Evolutionary conservation across 164 flowering plant genomes (phyloP).

Genomic region (Hamamelis virginiana): DNA sequence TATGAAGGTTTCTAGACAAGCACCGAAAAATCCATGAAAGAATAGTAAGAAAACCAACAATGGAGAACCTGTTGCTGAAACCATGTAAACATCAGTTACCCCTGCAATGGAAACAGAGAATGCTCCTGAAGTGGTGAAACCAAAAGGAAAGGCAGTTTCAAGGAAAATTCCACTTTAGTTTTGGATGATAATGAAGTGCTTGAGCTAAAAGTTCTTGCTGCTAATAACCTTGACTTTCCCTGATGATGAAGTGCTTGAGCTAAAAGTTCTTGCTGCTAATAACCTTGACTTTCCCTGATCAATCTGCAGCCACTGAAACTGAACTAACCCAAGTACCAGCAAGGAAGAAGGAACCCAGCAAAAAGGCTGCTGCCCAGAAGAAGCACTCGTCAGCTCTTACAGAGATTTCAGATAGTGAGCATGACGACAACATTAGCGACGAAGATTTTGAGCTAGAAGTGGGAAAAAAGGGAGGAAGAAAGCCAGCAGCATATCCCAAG

Average conservation of each 20-base stretch:
- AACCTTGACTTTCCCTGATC: slow-evolving; percentile 76
- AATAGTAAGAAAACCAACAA: slow-evolving; percentile 31
- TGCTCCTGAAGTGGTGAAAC: slow-evolving; percentile 41
- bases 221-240: slow-evolving; percentile 76
- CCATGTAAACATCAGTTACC: slow-evolving; percentile 19
- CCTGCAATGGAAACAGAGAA: slow-evolving; percentile 39
- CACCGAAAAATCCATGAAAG: slow-evolving; percentile 25
- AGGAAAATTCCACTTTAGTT: slow-evolving; percentile 45
- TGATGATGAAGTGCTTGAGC: slow-evolving; percentile 57
- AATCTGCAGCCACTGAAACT: slow-evolving; percentile 49
- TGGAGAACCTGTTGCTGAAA: slow-evolving; percentile 34
- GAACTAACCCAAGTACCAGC: slow-evolving; percentile 34
- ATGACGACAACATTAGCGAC: slow-evolving; percentile 24
- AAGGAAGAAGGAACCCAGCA: slow-evolving; percentile 40
- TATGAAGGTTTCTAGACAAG: slow-evolving; percentile 14
- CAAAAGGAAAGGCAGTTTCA: slow-evolving; percentile 55
- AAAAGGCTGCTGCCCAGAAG: slow-evolving; percentile 48
- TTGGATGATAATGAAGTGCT: slow-evolving; percentile 50
- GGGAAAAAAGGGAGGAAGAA: slow-evolving; percentile 52
- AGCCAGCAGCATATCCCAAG: slow-evolving; percentile 45
- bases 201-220: slow-evolving; percentile 64
- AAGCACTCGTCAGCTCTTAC: slow-evolving; percentile 25
- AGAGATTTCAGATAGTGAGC: slow-evolving; percentile 48
- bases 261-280: slow-evolving; percentile 70
- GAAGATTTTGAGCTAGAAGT: slow-evolving; percentile 40